Conservation (phyloP, 2,329 filamentous ascomycete species). For the Aspergillus ochraceoroseus region DNA sequence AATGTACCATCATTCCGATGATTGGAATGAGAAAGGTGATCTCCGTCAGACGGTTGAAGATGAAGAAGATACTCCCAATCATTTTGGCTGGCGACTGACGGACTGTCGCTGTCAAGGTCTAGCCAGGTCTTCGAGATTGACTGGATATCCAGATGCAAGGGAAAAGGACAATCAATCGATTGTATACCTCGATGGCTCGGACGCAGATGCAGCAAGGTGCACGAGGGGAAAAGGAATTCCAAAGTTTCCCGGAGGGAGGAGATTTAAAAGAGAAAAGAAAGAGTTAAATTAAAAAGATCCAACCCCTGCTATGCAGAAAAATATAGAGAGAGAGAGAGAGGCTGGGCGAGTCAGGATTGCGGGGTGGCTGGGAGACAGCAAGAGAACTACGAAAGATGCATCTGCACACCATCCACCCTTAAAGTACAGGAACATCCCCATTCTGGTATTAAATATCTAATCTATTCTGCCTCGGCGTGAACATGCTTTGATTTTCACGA, state of each 20-base stretch:
- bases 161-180: no score
- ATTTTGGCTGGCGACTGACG: conserved; percentile 33
- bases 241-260: not conserved
- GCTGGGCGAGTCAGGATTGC: conserved; percentile 31
- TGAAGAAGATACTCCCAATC: conserved; percentile 56
- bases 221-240: conserved; percentile 9
- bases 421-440: not conserved
- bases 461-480: no score
- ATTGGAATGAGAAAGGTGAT: conserved; percentile 59
- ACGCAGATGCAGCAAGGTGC: no score
- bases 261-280: conserved; percentile 4
- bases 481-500: no score
- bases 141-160: no score
- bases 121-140: not conserved
- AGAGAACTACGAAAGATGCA: conserved; percentile 1
- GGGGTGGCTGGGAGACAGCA: conserved; percentile 31
- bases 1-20: conserved; percentile 56
- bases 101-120: not conserved
- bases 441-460: no score
- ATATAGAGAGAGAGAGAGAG: conserved; percentile 20
- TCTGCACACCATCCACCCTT: conserved; percentile 7
- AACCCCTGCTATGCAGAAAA: conserved; percentile 10
- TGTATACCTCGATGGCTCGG: no score
- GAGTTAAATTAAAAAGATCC: conserved; percentile 12
- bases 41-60: conserved; percentile 57